phyloP scores from a whole-genome alignment of 306 rosid species.

The Casuarina equisetifolia region DNA sequence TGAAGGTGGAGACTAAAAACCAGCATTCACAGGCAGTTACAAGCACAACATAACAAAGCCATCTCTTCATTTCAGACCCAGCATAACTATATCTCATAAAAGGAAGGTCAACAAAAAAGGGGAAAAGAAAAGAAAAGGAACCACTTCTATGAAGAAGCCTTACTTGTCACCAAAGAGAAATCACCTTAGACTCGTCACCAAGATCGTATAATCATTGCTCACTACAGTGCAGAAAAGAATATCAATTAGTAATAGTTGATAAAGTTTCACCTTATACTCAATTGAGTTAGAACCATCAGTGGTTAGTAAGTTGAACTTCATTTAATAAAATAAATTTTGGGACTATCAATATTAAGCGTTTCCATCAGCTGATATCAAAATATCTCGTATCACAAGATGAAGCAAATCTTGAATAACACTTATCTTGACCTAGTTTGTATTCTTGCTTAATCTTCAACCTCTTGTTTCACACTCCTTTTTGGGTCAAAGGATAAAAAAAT shows the following conservation, averaged over 20 bases:
- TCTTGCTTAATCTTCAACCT: not conserved
- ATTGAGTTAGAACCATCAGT: not conserved
- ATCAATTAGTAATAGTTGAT: not conserved
- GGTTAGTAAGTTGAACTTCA: not conserved
- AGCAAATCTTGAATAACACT: not conserved
- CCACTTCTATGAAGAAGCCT: constrained; percentile 9
- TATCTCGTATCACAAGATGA: not conserved
- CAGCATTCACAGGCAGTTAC: constrained; percentile 12
- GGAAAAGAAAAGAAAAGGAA: constrained; percentile 9
- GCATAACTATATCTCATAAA: constrained; percentile 4
- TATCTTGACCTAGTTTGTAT: not conserved
- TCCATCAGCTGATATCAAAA: not conserved
- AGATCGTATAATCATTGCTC: constrained; percentile 71
- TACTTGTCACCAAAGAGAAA: constrained; percentile 99
- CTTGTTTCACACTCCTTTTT: not conserved
- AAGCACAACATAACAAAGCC: constrained; percentile 18
- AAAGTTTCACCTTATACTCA: not conserved
- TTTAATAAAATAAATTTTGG: not conserved
- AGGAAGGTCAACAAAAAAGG: not conserved
- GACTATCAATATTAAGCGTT: not conserved
- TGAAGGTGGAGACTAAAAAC: constrained; percentile 19
- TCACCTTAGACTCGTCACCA: constrained; percentile 76
- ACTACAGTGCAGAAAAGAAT: constrained; percentile 43
- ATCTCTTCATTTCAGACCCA: constrained; percentile 9
- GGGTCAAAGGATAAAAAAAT: not conserved